Percentiles rank a stretch among this genome's conserved stretches.
phyloP scores from a whole-genome alignment of 1,284 basidiomycete genomes.

The Pyrrhoderma lamaoense region DNA sequence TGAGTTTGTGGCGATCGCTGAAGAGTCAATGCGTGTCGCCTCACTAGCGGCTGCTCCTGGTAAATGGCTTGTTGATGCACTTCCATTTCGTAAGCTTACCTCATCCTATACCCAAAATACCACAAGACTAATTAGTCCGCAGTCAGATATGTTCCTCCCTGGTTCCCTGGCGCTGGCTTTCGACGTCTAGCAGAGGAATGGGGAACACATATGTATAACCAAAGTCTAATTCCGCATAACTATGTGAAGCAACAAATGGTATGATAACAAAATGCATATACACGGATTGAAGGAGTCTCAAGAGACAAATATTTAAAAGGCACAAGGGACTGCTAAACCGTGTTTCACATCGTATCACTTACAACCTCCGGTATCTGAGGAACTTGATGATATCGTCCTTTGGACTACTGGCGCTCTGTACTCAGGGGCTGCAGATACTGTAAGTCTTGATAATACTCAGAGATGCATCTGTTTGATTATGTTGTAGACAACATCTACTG shows the following conservation, averaged over 20 bases:
- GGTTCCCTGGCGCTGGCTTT: slow-evolving; percentile 6
- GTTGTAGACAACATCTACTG: slow-evolving; percentile 3
- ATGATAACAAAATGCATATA: slow-evolving; percentile 8
- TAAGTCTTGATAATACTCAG: slow-evolving; percentile 18
- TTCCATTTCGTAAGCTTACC: slow-evolving; percentile 25
- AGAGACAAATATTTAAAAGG: slow-evolving; percentile 19
- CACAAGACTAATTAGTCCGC: neutral
- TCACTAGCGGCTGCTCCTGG: slow-evolving; percentile 35
- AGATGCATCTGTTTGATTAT: neutral
- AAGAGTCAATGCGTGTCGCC: slow-evolving; percentile 36
- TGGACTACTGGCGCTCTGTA: slow-evolving; percentile 39
- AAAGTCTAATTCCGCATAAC: slow-evolving; percentile 21
- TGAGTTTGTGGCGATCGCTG: slow-evolving; percentile 34
- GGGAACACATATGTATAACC: slow-evolving; percentile 23
- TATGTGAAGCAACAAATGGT: slow-evolving; percentile 40
- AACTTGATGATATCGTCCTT: slow-evolving; percentile 35
- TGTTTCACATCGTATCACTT: slow-evolving; percentile 12
- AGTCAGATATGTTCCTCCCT: slow-evolving; percentile 14
- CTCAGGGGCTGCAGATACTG: slow-evolving; percentile 39
- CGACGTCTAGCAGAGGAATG: neutral
- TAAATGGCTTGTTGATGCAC: slow-evolving; percentile 39
- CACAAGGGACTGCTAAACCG: slow-evolving; percentile 17
- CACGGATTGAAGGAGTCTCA: neutral
- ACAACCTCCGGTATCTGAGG: slow-evolving; percentile 5
- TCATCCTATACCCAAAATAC: neutral